Percentiles rank a stretch among this genome's conserved stretches.
Evolutionary conservation across 164 flowering plant species (phyloP).

Genomic region (Cinnamomum micranthum): DNA sequence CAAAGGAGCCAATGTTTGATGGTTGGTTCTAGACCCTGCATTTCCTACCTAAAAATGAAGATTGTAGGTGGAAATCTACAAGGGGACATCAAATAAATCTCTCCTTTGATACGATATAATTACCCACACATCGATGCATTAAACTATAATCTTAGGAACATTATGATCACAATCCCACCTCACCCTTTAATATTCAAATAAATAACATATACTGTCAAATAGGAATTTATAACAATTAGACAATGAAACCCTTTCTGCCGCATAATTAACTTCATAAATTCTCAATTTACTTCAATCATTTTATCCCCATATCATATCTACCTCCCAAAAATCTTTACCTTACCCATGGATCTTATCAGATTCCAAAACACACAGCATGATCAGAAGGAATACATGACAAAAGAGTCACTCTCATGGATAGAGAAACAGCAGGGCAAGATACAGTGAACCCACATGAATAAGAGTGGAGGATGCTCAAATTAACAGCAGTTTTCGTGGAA

Average conservation of each 20-base stretch:
- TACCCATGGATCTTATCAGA: not conserved
- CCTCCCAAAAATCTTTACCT: not conserved
- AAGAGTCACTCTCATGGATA: conserved; percentile 19
- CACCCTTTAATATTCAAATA: too few relatives aligned
- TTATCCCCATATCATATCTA: not conserved
- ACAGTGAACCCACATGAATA: conserved; percentile 14
- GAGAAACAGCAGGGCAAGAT: conserved; percentile 11
- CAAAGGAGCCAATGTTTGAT: too few relatives aligned
- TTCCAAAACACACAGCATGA: not conserved
- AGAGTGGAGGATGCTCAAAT: not conserved
- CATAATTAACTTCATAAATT: not conserved
- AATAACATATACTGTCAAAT: not conserved
- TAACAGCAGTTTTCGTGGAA: not conserved
- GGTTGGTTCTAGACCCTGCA: too few relatives aligned
- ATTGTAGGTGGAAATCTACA: too few relatives aligned
- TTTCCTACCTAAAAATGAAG: too few relatives aligned
- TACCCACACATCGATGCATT: too few relatives aligned
- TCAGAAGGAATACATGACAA: conserved; percentile 9
- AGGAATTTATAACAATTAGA: not conserved
- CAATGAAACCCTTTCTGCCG: not conserved
- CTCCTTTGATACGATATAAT: too few relatives aligned
- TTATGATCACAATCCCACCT: too few relatives aligned
- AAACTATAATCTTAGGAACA: too few relatives aligned
- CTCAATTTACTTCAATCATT: not conserved
- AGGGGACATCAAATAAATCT: too few relatives aligned